phyloP scores from a whole-genome alignment of 257 asterid genomes.

The Coffea canephora region DNA sequence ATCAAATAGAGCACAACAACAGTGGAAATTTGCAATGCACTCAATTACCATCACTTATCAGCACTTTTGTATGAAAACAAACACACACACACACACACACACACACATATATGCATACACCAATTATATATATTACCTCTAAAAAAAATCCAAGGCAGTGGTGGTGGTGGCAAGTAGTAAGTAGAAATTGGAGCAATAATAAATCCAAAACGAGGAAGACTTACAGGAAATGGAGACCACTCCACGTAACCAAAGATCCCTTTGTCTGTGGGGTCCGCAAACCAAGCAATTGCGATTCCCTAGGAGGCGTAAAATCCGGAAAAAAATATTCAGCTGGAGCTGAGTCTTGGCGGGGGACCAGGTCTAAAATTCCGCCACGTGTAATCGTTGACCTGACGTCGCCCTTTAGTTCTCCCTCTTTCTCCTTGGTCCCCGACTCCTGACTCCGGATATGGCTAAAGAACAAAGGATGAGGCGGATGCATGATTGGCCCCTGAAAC shows the following conservation, averaged over 20 bases:
- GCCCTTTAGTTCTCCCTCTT: neutral
- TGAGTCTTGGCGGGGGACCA: conserved; percentile 16
- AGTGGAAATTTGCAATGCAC: too few species aligned
- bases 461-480: conserved; percentile 5
- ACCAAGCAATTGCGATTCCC: conserved; percentile 13
- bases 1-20: too few species aligned
- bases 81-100: too few species aligned
- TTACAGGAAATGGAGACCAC: neutral
- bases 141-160: too few species aligned
- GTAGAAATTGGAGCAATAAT: neutral
- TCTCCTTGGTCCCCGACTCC: neutral
- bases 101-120: too few species aligned
- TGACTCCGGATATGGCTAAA: neutral
- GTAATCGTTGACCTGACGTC: conserved; percentile 22
- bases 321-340: conserved; percentile 16
- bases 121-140: too few species aligned
- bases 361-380: conserved; percentile 20
- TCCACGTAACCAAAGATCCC: conserved; percentile 4
- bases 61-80: too few species aligned
- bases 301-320: conserved; percentile 30
- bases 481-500: conserved; percentile 6
- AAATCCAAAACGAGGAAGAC: neutral
- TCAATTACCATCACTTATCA: too few species aligned
- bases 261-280: conserved; percentile 16
- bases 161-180: too few species aligned